Evolutionary conservation across 768 basidiomycete genomes (phyloP).

Genomic region (Antrodiella citrinella): DNA sequence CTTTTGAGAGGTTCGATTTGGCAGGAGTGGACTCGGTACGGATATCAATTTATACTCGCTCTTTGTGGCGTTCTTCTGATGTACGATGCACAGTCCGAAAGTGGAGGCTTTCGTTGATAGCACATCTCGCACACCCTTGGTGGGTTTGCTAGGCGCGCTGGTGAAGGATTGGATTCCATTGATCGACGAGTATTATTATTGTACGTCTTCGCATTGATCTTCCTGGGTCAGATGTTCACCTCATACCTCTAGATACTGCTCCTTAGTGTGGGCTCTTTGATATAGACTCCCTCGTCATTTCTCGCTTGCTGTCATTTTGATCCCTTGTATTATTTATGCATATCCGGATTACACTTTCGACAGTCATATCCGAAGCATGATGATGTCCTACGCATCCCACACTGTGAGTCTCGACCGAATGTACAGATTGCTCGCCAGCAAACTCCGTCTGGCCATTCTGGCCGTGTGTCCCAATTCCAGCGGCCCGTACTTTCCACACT

Average conservation of each 20-base stretch:
- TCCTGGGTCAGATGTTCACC: neutral
- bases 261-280: conserved; percentile 26
- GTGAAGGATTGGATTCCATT: conserved; percentile 83
- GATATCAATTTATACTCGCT: conserved; percentile 2
- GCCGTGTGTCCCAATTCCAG: neutral
- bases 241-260: conserved; percentile 31
- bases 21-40: conserved; percentile 66
- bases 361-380: neutral
- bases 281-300: conserved; percentile 2
- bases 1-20: conserved; percentile 82
- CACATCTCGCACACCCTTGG: conserved; percentile 48
- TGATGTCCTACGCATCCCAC: neutral
- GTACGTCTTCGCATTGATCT: conserved; percentile 39
- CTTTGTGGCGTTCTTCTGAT: conserved; percentile 3
- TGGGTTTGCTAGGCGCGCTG: conserved; percentile 63
- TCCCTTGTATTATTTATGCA: neutral
- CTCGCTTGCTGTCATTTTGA: neutral
- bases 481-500: neutral
- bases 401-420: neutral
- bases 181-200: conserved; percentile 88
- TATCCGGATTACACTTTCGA: neutral
- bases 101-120: conserved; percentile 53
- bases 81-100: conserved; percentile 50
- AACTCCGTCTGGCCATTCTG: neutral
- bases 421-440: neutral